Evolutionary conservation across 2,329 filamentous ascomycete species (phyloP).

Genomic region (Calonectria leucothoes): DNA sequence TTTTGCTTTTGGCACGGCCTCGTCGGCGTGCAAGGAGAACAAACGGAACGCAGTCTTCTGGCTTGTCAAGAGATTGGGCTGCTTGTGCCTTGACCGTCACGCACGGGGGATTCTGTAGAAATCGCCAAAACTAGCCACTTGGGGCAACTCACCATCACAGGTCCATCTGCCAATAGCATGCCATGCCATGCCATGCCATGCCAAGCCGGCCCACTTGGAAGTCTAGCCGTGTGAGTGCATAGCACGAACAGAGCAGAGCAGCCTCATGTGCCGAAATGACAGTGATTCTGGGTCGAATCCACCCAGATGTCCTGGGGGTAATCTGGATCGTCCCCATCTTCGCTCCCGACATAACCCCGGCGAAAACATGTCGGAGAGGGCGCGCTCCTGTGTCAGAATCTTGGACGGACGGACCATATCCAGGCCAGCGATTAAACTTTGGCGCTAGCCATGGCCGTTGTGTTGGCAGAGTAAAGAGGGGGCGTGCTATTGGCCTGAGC

Average conservation of each 20-base stretch:
- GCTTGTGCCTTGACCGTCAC: background rate
- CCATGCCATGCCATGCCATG: too few species aligned
- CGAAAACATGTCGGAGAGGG: background rate
- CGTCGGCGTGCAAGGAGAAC: background rate
- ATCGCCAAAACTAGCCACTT: background rate
- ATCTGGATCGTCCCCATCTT: slow-evolving; percentile 3
- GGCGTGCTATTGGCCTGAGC: background rate
- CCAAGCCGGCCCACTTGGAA: background rate
- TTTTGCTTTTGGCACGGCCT: background rate
- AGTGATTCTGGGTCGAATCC: background rate
- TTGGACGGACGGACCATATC: background rate
- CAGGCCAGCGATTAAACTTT: background rate
- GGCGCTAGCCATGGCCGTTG: background rate
- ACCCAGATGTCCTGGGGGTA: slow-evolving; percentile 4
- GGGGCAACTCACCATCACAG: background rate
- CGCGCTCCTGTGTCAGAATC: background rate
- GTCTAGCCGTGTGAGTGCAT: background rate
- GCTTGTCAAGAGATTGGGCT: background rate
- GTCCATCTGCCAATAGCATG: background rate
- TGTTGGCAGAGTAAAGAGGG: background rate
- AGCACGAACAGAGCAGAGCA: too few species aligned
- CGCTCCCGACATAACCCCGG: background rate
- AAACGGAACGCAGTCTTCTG: background rate
- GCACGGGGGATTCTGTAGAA: background rate
- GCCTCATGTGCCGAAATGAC: slow-evolving; percentile 6